A percentile compares a stretch with the other conserved stretches of the same genome.
These are phyloP conservation scores for Paraconiothyrium brasiliense DNA, from an alignment of 2,329 filamentous ascomycete genomes.

Conservation along the genomic window DNA sequence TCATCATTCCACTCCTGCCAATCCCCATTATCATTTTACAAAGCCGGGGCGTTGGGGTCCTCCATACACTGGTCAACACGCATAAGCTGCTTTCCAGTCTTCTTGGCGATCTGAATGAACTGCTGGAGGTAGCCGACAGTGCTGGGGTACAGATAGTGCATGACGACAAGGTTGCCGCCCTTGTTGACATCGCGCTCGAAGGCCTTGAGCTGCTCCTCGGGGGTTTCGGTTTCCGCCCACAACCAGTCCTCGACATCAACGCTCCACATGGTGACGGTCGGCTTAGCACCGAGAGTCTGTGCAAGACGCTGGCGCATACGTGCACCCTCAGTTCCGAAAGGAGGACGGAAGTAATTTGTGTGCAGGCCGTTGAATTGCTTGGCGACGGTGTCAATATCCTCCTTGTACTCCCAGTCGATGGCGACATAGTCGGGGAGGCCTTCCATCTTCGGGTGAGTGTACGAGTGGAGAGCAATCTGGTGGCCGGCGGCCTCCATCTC, in stretches of 20 bases:
- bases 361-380: conserved; percentile 46
- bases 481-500: conserved; percentile 71
- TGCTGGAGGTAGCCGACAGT: conserved; percentile 71
- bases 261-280: conserved; percentile 72
- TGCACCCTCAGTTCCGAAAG: conserved; percentile 74
- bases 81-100: conserved; percentile 71
- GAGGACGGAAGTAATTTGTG: conserved; percentile 71
- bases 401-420: conserved; percentile 70
- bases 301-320: conserved; percentile 71
- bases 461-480: conserved; percentile 74
- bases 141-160: conserved; percentile 73
- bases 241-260: conserved; percentile 77
- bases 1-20: conserved; percentile 1
- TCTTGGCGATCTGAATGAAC: conserved; percentile 72
- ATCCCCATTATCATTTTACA: conserved; percentile 13
- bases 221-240: conserved; percentile 69
- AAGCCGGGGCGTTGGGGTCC: conserved; percentile 64
- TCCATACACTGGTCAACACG: conserved; percentile 72
- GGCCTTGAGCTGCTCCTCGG: conserved; percentile 72
- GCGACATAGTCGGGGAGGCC: conserved; percentile 61
- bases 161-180: conserved; percentile 72
- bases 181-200: conserved; percentile 70
- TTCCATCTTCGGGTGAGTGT: conserved; percentile 74
- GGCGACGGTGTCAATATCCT: conserved; percentile 63
- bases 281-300: conserved; percentile 54